phyloP scores from a whole-genome alignment of 441 rosid species.

The Adansonia rubrostipa region DNA sequence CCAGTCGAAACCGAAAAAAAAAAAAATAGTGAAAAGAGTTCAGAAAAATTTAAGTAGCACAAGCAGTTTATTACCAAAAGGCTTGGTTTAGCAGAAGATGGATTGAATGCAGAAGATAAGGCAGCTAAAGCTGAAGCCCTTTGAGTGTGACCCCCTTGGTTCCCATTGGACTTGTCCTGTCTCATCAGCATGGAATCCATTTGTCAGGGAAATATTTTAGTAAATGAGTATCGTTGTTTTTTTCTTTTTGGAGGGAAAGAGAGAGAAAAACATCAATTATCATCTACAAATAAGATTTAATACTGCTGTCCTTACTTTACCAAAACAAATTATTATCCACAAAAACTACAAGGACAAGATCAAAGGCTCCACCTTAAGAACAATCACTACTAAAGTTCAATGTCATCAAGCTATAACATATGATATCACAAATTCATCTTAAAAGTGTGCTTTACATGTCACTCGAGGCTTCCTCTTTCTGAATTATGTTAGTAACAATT shows the following conservation, averaged over 20 bases:
- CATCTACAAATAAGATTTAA: background rate
- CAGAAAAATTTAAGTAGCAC: conserved; percentile 15
- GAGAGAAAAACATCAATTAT: background rate
- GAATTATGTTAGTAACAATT: background rate
- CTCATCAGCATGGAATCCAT: conserved; percentile 28
- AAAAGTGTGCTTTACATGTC: conserved; percentile 6
- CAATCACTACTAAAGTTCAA: background rate
- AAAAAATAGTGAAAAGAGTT: background rate
- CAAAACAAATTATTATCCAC: background rate
- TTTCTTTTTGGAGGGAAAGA: background rate
- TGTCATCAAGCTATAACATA: background rate
- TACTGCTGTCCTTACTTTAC: background rate
- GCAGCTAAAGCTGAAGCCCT: conserved; percentile 99
- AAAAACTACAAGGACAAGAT: background rate
- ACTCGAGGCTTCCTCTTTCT: conserved; percentile 16
- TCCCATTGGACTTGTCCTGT: conserved; percentile 83
- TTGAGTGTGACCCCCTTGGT: conserved; percentile 93
- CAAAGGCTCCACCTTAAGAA: background rate
- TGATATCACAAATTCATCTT: conserved; percentile 5
- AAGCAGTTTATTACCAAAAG: conserved; percentile 43
- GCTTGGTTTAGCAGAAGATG: conserved; percentile 63
- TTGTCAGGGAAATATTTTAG: conserved; percentile 13
- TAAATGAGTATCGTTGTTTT: conserved; percentile 6
- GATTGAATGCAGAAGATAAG: conserved; percentile 81
- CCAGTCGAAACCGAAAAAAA: background rate